Evolutionary conservation across 306 rosid species (phyloP), one percentile per base, ranked within the genome.

Genomic region (Quercus berberidifolia): DNA sequence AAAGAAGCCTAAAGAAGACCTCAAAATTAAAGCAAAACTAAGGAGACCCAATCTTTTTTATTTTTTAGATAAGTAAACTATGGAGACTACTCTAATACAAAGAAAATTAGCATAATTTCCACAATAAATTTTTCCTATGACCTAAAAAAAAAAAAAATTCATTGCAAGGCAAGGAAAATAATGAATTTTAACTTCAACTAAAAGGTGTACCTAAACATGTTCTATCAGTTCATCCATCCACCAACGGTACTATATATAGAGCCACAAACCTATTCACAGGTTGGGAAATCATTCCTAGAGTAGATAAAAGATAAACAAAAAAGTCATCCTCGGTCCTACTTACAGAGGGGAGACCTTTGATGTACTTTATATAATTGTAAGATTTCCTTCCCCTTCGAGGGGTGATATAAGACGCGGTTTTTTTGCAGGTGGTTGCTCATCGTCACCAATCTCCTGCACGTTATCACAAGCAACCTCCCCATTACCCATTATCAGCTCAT

Each of bases 191-290:
- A 68, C 12, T 15, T 18, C 15, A 12, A 11, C 33, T 30, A 65
- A 18, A 65, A 19, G 9, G 49, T 67, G 38, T 35, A 19, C 21
- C 7, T 52, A 33, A 64, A 4, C 7, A 14, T 19, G 4, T 10
- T 49, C 30, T 10, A 15, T 54, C 69, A n/a, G 21, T 19, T 6
- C 38, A 55, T 30, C 65, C 67, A 77, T 23, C 30, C 12, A 67
- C 38, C 55, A 33, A 26, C 55, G 5, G 68, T 13, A 25, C 20
- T 20, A 23, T 26, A 38, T 20, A 54, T 67, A 54, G 18, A 31
- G 23, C 38, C 73, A 35, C 60, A 73, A 31, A 43, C 57, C 79
- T 74, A 83, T 74, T 83, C 28, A 78, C 86, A 83, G 76, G 55
- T 57, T 57, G 76, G 54, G 76, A 73, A 67, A 19, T 21, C 60